These are phyloP conservation scores for Paramecium sonneborni DNA, from an alignment of 73 alveolate species.

Conservation along the genomic window DNA sequence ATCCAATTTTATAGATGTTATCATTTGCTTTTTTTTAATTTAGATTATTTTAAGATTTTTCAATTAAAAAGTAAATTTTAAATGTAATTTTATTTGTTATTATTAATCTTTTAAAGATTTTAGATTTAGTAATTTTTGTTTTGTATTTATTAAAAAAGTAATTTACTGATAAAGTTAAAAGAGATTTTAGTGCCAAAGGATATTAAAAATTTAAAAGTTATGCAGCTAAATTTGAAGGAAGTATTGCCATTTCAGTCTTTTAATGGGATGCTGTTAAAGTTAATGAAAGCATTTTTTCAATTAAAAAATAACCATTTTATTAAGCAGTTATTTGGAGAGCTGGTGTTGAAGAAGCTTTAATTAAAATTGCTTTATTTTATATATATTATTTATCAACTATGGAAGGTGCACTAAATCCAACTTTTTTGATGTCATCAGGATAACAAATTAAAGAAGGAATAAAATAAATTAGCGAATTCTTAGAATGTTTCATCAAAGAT, in stretches of 20 bases:
- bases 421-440: no score
- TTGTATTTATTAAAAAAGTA: neutral
- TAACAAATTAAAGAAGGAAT: neutral
- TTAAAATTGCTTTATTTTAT: neutral
- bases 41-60: neutral
- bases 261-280: neutral
- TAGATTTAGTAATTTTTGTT: neutral
- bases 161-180: neutral
- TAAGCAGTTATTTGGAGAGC: neutral
- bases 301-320: neutral
- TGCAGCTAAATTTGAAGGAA: neutral
- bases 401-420: no score
- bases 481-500: neutral
- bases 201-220: neutral
- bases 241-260: neutral
- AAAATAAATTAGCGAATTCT: neutral
- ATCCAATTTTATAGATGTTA: neutral
- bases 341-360: neutral
- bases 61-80: neutral
- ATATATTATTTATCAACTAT: neutral
- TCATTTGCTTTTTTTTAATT: neutral
- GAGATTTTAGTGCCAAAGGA: neutral
- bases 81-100: neutral
- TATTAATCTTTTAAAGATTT: neutral
- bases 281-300: neutral